Conservation (phyloP, 139 green algal genomes). For the Chlorella vulgaris region DNA sequence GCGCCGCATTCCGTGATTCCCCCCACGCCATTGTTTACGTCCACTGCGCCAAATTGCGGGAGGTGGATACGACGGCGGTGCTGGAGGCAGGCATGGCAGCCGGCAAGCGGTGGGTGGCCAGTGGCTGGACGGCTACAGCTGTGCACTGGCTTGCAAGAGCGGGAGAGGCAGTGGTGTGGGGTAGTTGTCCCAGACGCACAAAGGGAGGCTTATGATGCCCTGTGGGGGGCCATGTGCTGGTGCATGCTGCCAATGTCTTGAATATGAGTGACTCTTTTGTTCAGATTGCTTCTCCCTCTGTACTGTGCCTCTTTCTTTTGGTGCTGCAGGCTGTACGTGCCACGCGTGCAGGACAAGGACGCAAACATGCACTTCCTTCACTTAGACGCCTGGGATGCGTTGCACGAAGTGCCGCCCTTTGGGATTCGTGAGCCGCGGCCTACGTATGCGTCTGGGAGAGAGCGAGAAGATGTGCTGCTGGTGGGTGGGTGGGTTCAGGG, state of each 20-base stretch:
- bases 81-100: slow-evolving; percentile 48
- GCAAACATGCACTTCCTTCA: slow-evolving; percentile 87
- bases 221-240: no score
- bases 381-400: slow-evolving; percentile 35
- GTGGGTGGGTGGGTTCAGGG: background rate
- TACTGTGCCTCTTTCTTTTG: background rate
- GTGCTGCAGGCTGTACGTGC: slow-evolving; percentile 59
- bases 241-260: no score
- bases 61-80: slow-evolving; percentile 72
- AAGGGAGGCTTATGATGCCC: no score
- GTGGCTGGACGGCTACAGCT: no score
- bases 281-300: background rate
- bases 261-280: no score
- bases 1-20: slow-evolving; percentile 38
- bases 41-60: slow-evolving; percentile 62
- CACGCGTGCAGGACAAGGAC: slow-evolving; percentile 72
- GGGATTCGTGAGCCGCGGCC: slow-evolving; percentile 73
- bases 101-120: background rate
- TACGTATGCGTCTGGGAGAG: slow-evolving; percentile 50
- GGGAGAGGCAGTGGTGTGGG: no score
- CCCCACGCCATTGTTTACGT: slow-evolving; percentile 68
- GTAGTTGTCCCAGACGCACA: no score
- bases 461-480: slow-evolving; percentile 52
- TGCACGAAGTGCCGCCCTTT: slow-evolving; percentile 68
- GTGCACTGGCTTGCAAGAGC: background rate